Conservation (phyloP, 768 basidiomycete species). For the Suillus sp. region DNA sequence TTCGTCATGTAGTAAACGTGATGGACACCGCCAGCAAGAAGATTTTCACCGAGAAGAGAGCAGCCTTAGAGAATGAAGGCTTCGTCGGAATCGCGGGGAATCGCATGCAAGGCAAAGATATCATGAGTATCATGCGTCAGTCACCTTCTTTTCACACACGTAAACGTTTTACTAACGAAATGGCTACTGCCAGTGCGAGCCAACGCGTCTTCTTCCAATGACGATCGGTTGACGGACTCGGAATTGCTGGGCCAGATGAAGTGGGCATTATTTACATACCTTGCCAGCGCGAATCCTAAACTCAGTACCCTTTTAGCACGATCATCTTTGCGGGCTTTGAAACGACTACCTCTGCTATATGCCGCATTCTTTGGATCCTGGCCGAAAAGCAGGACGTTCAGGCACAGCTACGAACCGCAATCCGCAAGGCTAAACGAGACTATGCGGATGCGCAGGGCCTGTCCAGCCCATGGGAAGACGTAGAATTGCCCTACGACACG, state of each 20-base stretch:
- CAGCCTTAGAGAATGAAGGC: slow-evolving; percentile 17
- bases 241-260: slow-evolving; percentile 44
- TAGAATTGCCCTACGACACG: slow-evolving; percentile 39
- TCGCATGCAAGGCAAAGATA: slow-evolving; percentile 32
- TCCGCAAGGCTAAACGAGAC: slow-evolving; percentile 31
- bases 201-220: slow-evolving; percentile 32
- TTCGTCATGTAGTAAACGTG: slow-evolving; percentile 29
- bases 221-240: slow-evolving; percentile 35
- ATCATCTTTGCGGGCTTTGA: slow-evolving; percentile 37
- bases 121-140: slow-evolving; percentile 45
- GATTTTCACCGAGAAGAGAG: slow-evolving; percentile 35
- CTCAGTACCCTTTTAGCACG: slow-evolving; percentile 28
- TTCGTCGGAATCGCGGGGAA: slow-evolving; percentile 14
- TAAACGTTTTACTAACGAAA: slow-evolving; percentile 1
- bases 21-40: slow-evolving; percentile 33
- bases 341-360: slow-evolving; percentile 34
- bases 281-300: background rate
- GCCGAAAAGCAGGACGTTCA: slow-evolving; percentile 35
- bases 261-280: slow-evolving; percentile 21
- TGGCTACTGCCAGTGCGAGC: slow-evolving; percentile 32
- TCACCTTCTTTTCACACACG: background rate
- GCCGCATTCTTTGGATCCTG: slow-evolving; percentile 38
- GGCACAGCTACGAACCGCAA: slow-evolving; percentile 34
- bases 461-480: slow-evolving; percentile 30
- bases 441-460: slow-evolving; percentile 12